Base-by-base conservation (phyloP, 2,329 filamentous ascomycete species). In the Pseudogymnoascus sp. region DNA sequence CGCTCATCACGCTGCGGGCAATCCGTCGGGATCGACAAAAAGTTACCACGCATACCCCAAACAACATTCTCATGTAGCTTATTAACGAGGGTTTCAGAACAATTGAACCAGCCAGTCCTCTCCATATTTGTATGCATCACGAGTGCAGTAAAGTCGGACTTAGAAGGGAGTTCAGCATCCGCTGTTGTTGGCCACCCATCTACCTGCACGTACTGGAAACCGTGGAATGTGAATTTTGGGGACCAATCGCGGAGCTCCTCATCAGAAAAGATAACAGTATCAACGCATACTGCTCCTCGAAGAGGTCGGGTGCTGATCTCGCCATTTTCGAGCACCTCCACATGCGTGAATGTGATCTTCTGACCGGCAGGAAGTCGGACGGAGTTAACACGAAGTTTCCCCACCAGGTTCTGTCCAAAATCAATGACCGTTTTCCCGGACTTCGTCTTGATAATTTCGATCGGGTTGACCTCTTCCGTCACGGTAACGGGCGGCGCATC, bases 351-450 rank as follows among this genome's bases (percentile, higher is more conserved):
- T 3, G 73, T 76, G 18, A 85, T 76, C 7, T 71, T 75, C 2
- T 76, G 73, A 0, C 77, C 78, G 2, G 69, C 68, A 0, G 74
- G 71, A 0, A 75, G 78, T 40, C 67, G 67, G 1, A 79, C 78
- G 66, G 1, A 69, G 0, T 71, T 69, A 10, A 84, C 67, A 0
- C 73, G 71, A 1, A 84, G 63, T 67, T 76, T 76, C 1, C 83
- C 83, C 0, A 84, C 82, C 0, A 85, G 72, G 66, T 86, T 85
- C 68, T 86, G 82, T 1, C 82, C 82, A 69, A 85, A 85, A 66
- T 86, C 82, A 34, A 84, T 63, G 2, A 83, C 69, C 0, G 72
- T 76, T 65, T 80, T 80, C 0, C 79, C 78, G 0, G 77, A 76
- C 0, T 74, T 72, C 0, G 76, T 69, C 64, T 66, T 70, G 11